Evolutionary conservation across 2,329 filamentous ascomycete species (phyloP).

Genomic region (Colletotrichum lentis): DNA sequence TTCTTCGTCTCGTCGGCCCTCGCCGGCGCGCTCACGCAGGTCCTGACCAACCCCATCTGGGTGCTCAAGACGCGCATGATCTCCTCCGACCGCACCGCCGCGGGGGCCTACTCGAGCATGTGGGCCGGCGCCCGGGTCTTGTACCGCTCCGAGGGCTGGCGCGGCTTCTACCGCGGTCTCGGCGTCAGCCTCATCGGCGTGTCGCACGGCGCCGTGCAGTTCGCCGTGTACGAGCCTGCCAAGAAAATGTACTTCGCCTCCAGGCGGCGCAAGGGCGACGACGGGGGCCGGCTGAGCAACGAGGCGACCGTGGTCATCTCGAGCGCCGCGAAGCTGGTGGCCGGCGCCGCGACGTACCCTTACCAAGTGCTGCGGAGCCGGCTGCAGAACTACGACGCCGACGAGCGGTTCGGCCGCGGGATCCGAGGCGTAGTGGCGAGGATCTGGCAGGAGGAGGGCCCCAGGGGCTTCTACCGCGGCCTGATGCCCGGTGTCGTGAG

Average conservation of each 20-base stretch:
- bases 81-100: slow-evolving; percentile 76
- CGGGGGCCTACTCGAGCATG: slow-evolving; percentile 84
- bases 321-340: slow-evolving; percentile 83
- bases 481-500: slow-evolving; percentile 87
- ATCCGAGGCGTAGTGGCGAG: slow-evolving; percentile 73
- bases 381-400: slow-evolving; percentile 88
- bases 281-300: slow-evolving; percentile 63
- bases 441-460: slow-evolving; percentile 81
- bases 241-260: slow-evolving; percentile 65
- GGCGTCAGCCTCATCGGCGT: slow-evolving; percentile 85
- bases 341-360: slow-evolving; percentile 90
- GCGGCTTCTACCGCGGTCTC: slow-evolving; percentile 88
- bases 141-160: slow-evolving; percentile 73
- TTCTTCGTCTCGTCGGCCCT: slow-evolving; percentile 82
- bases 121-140: slow-evolving; percentile 73
- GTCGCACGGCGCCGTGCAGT: slow-evolving; percentile 92
- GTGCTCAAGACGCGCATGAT: slow-evolving; percentile 98
- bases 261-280: slow-evolving; percentile 40
- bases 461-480: slow-evolving; percentile 89
- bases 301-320: slow-evolving; percentile 83
- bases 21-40: slow-evolving; percentile 76
- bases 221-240: slow-evolving; percentile 86
- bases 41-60: slow-evolving; percentile 95
- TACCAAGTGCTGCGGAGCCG: slow-evolving; percentile 92
- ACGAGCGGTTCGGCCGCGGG: slow-evolving; percentile 75